phyloP scores from a whole-genome alignment of 352 stramenopile species.

The Phytopythium ostracodes region DNA sequence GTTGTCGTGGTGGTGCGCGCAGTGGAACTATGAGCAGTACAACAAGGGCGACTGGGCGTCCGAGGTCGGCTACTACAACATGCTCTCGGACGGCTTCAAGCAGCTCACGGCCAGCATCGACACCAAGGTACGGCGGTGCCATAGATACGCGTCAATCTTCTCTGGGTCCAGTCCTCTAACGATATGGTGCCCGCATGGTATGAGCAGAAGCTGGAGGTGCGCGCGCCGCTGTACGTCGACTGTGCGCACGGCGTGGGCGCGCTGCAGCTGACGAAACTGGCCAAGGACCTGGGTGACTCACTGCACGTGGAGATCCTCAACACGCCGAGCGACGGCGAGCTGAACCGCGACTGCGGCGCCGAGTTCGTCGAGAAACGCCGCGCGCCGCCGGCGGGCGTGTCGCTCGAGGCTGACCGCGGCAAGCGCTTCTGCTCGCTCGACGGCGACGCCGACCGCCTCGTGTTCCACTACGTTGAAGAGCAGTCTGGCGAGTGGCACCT shows the following conservation, averaged over 20 bases:
- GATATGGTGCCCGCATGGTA: not conserved
- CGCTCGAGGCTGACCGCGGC: conserved; percentile 56
- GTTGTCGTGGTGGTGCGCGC: not conserved
- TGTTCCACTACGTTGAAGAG: conserved; percentile 94
- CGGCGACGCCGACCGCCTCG: conserved; percentile 97
- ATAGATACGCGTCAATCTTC: not conserved
- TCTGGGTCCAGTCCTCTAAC: not conserved
- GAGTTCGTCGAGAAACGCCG: conserved; percentile 97
- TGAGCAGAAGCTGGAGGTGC: conserved; percentile 65
- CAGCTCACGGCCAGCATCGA: conserved; percentile 79
- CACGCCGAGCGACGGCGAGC: conserved; percentile 73
- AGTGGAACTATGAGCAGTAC: conserved; percentile 89
- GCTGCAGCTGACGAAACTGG: conserved; percentile 65
- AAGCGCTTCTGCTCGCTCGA: conserved; percentile 94
- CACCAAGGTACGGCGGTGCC: conserved; percentile 40
- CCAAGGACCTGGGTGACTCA: conserved; percentile 75
- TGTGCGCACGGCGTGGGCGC: conserved; percentile 93
- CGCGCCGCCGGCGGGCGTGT: conserved; percentile 64
- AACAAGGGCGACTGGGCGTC: conserved; percentile 86
- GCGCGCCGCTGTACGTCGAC: conserved; percentile 87
- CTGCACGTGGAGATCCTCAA: conserved; percentile 83
- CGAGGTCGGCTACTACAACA: conserved; percentile 94
- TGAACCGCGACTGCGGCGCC: conserved; percentile 96
- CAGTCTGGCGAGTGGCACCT: conserved; percentile 68
- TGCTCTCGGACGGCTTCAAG: conserved; percentile 92